Percentiles rank a stretch among this genome's conserved stretches.
Conservation (phyloP, 225 moss, liverwort and hornwort genomes). For the Neckera pumila region DNA sequence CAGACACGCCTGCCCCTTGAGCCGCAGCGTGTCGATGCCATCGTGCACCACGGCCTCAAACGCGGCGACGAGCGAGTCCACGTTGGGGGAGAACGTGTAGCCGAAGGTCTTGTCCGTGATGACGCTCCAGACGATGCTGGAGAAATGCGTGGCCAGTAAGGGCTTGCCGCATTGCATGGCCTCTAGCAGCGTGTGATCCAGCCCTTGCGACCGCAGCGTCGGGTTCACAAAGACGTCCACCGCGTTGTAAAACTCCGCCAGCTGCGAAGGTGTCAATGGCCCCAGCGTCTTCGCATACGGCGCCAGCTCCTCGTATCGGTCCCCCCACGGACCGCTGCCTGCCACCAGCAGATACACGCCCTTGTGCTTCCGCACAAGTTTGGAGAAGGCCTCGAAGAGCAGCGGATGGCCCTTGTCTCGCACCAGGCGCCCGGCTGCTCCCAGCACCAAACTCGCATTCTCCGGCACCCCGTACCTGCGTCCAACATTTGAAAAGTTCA, state of each 20-base stretch:
- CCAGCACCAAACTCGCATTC: constrained; percentile 80
- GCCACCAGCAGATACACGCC: constrained; percentile 77
- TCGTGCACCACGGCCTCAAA: constrained; percentile 50
- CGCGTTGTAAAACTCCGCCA: constrained; percentile 90
- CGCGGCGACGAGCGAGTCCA: constrained; percentile 43
- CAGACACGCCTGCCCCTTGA: constrained; percentile 59
- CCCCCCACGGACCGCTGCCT: constrained; percentile 87
- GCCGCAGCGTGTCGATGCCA: constrained; percentile 35
- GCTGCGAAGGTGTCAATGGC: constrained; percentile 57
- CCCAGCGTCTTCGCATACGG: constrained; percentile 77
- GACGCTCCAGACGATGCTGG: constrained; percentile 88
- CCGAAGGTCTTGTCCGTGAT: constrained; percentile 63
- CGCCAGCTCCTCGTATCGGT: constrained; percentile 75
- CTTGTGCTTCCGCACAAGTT: constrained; percentile 47
- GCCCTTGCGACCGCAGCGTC: constrained; percentile 85
- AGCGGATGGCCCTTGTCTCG: constrained; percentile 93
- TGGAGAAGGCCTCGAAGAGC: constrained; percentile 77
- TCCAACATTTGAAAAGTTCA: not conserved
- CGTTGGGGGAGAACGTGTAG: constrained; percentile 93
- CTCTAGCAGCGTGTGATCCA: constrained; percentile 89
- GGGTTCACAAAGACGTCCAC: constrained; percentile 95
- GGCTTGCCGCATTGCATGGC: constrained; percentile 99
- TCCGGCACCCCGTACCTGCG: constrained; percentile 51
- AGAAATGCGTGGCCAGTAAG: constrained; percentile 92
- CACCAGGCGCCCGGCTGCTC: constrained; percentile 87